phyloP scores from a whole-genome alignment of 2,329 filamentous ascomycete genomes.

The Lecanoromycetidae sp. region DNA sequence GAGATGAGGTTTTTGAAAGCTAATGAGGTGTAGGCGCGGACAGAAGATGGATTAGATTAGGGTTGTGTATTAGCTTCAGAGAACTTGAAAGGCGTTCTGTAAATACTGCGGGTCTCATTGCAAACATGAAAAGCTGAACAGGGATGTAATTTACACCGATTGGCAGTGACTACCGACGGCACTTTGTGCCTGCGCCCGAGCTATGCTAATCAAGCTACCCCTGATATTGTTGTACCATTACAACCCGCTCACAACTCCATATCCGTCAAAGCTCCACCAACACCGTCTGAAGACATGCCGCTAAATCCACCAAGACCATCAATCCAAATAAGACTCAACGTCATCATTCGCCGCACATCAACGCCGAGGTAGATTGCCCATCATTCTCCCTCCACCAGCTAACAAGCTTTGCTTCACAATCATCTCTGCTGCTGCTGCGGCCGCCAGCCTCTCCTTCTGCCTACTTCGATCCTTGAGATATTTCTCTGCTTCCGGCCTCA shows the following conservation, averaged over 20 bases:
- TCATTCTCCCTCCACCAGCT: slow-evolving; percentile 37
- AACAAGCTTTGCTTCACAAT: slow-evolving; percentile 88
- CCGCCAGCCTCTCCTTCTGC: slow-evolving; percentile 86
- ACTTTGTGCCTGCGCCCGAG: neutral
- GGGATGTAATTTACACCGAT: neutral
- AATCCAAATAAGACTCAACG: too few relatives aligned
- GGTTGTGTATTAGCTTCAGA: neutral
- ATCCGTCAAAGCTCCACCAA: neutral
- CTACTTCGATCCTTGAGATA: slow-evolving; percentile 85
- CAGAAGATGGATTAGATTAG: slow-evolving; percentile 15
- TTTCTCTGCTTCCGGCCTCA: slow-evolving; percentile 77
- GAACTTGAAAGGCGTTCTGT: neutral
- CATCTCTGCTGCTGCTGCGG: slow-evolving; percentile 78
- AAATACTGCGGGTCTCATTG: neutral
- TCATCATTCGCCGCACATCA: neutral
- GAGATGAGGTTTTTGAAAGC: neutral
- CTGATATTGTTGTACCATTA: neutral
- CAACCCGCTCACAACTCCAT: neutral
- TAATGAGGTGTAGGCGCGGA: slow-evolving; percentile 11
- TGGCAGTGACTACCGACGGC: too few relatives aligned
- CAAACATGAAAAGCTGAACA: neutral
- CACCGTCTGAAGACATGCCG: neutral
- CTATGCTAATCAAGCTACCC: neutral
- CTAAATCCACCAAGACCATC: too few relatives aligned
- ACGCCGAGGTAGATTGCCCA: slow-evolving; percentile 18